Conservation (phyloP, 306 rosid genomes). For the Dryas drummondii region DNA sequence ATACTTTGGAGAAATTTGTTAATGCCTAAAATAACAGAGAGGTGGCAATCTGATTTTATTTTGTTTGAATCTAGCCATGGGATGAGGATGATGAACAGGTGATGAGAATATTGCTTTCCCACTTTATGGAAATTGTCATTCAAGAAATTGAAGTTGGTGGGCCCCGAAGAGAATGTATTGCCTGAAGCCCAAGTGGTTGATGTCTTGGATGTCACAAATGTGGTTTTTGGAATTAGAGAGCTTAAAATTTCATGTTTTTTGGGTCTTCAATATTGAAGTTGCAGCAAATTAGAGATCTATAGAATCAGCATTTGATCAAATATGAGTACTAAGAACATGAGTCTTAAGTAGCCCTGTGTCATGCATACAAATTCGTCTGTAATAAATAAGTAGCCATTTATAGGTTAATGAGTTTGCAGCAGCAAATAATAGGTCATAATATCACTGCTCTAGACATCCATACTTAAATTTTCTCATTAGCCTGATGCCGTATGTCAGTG, state of each 20-base stretch:
- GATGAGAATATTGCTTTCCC: too few species aligned
- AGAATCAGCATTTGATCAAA: neutral
- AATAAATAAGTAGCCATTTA: too few species aligned
- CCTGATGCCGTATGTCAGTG: neutral
- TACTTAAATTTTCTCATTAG: neutral
- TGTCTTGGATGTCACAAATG: neutral
- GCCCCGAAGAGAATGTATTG: too few species aligned
- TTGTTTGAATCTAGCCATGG: neutral
- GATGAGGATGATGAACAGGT: neutral
- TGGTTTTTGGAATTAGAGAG: neutral
- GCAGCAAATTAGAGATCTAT: neutral
- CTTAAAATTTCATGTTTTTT: neutral
- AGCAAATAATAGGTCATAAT: neutral
- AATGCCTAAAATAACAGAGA: neutral
- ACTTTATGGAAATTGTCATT: too few species aligned
- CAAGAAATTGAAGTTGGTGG: too few species aligned
- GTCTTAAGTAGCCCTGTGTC: neutral
- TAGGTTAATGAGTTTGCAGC: neutral
- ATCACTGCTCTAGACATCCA: neutral
- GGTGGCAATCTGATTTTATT: neutral
- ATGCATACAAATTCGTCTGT: neutral
- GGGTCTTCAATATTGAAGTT: neutral
- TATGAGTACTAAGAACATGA: neutral
- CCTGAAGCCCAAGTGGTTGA: too few species aligned
- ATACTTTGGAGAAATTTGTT: neutral